Evolutionary conservation across 768 basidiomycete species (phyloP).

Genomic region (Arthromyces matolae): DNA sequence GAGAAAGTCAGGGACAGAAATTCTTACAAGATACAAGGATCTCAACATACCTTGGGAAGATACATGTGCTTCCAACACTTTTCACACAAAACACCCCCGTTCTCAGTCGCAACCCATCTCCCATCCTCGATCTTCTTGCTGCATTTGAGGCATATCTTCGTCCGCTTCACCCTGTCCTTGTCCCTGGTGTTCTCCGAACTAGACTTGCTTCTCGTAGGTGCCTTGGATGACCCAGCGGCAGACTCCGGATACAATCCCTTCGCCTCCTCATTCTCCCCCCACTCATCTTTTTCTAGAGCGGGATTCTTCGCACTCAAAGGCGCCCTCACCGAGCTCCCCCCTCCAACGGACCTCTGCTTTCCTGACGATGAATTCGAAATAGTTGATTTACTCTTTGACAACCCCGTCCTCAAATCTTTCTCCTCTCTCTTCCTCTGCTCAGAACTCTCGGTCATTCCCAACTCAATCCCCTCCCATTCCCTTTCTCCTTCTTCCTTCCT

Average conservation of each 20-base stretch:
- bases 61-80: conserved; percentile 96
- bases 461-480: conserved; percentile 17
- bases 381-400: conserved; percentile 33
- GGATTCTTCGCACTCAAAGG: conserved; percentile 14
- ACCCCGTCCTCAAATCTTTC: conserved; percentile 16
- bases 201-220: conserved; percentile 55
- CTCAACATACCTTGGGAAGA: conserved; percentile 69
- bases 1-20: conserved; percentile 1
- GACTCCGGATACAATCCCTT: conserved; percentile 16
- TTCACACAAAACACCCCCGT: conserved; percentile 79
- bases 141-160: conserved; percentile 65
- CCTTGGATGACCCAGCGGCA: too few species aligned
- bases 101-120: conserved; percentile 77
- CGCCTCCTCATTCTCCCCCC: conserved; percentile 16
- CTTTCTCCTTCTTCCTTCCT: conserved; percentile 16
- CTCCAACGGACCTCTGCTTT: conserved; percentile 19
- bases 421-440: conserved; percentile 17
- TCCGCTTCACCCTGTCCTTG: conserved; percentile 31
- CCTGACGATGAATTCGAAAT: too few species aligned
- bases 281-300: conserved; percentile 4
- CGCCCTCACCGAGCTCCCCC: conserved; percentile 10
- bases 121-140: conserved; percentile 68
- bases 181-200: conserved; percentile 31
- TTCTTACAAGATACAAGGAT: conserved; percentile 1
- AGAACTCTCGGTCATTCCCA: too few species aligned